phyloP scores from a whole-genome alignment of 2,329 filamentous ascomycete genomes.

The Claviceps africana region DNA sequence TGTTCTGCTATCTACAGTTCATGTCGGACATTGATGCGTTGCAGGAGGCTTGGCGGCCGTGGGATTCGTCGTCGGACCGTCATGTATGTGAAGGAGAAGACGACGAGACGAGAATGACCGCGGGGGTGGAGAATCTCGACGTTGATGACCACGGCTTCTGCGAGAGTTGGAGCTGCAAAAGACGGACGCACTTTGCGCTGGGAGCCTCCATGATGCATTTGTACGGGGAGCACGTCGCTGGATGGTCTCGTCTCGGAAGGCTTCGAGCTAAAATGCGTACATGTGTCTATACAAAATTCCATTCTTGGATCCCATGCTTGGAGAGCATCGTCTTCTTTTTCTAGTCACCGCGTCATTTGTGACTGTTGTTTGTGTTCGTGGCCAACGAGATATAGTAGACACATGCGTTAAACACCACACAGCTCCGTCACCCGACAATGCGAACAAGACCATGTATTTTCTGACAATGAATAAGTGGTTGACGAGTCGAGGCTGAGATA shows the following conservation, averaged over 20 bases:
- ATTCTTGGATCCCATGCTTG: too few relatives aligned
- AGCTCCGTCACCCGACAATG: too few relatives aligned
- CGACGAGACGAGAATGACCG: too few relatives aligned
- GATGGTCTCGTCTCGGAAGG: neutral
- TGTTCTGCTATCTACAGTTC: neutral
- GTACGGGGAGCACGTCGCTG: neutral
- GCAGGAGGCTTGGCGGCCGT: neutral
- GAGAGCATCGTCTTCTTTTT: neutral
- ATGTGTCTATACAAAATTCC: neutral
- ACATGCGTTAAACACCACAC: too few relatives aligned
- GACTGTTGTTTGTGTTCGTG: neutral
- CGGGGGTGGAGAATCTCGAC: too few relatives aligned
- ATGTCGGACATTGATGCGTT: neutral
- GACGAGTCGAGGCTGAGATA: too few relatives aligned
- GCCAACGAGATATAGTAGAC: neutral
- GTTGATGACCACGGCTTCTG: neutral
- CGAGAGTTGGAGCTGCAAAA: neutral
- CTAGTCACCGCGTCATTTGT: neutral
- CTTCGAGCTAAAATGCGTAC: neutral
- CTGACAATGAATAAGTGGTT: too few relatives aligned
- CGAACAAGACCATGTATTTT: too few relatives aligned
- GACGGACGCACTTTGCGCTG: neutral
- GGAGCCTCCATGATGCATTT: neutral
- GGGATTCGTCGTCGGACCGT: neutral
- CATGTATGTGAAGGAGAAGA: neutral